Percentiles rank a stretch among this genome's conserved stretches.
phyloP scores from a whole-genome alignment of 169 alveolate genomes.

The Plasmodium cynomolgi region DNA sequence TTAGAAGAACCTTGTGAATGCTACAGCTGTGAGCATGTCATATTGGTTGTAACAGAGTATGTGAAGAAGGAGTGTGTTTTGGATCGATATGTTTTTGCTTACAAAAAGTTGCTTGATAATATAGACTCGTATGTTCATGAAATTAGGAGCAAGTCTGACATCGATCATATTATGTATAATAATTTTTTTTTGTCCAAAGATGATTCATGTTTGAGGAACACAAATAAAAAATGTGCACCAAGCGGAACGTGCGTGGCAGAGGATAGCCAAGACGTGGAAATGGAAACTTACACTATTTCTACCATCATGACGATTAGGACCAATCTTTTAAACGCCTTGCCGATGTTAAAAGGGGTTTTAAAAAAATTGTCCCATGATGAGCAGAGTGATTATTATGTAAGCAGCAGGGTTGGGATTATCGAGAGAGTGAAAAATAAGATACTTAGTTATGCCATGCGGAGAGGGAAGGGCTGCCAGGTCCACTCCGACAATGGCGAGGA shows the following conservation, averaged over 20 bases:
- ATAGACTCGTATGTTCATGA: slow-evolving; percentile 16
- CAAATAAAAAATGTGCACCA: neutral
- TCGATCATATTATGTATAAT: slow-evolving; percentile 28
- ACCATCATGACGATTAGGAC: slow-evolving; percentile 25
- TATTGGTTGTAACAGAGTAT: slow-evolving; percentile 59
- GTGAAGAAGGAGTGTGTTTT: slow-evolving; percentile 45
- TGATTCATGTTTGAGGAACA: neutral
- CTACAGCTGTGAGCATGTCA: slow-evolving; percentile 24
- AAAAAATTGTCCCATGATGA: neutral
- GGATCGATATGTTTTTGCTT: slow-evolving; percentile 37
- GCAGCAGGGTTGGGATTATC: slow-evolving; percentile 54
- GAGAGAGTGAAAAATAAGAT: slow-evolving; percentile 45
- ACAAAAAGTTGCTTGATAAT: slow-evolving; percentile 44
- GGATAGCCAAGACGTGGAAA: slow-evolving; percentile 30
- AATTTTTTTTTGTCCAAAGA: slow-evolving; percentile 10
- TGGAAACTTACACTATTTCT: slow-evolving; percentile 72
- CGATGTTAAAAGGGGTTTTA: slow-evolving; percentile 49
- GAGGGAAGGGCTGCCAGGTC: neutral
- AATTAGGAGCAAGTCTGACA: slow-evolving; percentile 28
- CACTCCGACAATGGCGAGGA: neutral
- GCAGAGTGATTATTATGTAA: slow-evolving; percentile 17
- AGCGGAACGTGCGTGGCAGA: neutral
- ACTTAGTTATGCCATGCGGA: neutral
- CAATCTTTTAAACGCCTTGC: slow-evolving; percentile 24
- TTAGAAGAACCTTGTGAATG: slow-evolving; percentile 11